phyloP scores from a whole-genome alignment of 257 asterid genomes.

The Nicotiana sylvestris region DNA sequence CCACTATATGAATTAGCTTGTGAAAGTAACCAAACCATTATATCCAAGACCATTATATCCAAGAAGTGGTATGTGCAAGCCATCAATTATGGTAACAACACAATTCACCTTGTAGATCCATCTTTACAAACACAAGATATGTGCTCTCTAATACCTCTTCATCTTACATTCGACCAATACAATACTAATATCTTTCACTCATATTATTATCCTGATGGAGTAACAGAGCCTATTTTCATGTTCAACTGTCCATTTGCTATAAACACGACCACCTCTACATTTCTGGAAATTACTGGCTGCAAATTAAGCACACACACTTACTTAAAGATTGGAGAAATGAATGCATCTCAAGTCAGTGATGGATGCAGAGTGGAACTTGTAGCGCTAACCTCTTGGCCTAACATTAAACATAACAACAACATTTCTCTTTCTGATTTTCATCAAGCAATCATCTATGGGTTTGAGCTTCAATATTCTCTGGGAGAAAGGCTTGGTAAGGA shows the following conservation, averaged over 20 bases:
- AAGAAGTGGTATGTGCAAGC: conserved; percentile 11
- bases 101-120: conserved; percentile 23
- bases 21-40: conserved; percentile 15
- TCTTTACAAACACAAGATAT: background rate
- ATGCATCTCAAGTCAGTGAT: background rate
- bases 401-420: background rate
- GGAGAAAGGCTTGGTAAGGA: background rate
- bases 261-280: background rate
- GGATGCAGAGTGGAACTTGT: conserved; percentile 12
- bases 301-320: background rate
- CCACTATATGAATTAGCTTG: conserved; percentile 14
- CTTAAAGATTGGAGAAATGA: conserved; percentile 16
- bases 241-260: conserved; percentile 18
- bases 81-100: conserved; percentile 16
- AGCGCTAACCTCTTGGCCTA: conserved; percentile 5
- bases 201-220: background rate
- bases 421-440: conserved; percentile 22
- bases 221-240: background rate
- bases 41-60: conserved; percentile 11
- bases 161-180: background rate
- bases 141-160: conserved; percentile 17
- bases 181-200: accelerated
- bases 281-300: background rate
- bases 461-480: background rate
- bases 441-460: conserved; percentile 22